Evolutionary conservation across 768 basidiomycete genomes (phyloP).

Genomic region (Sutorius australiensis): DNA sequence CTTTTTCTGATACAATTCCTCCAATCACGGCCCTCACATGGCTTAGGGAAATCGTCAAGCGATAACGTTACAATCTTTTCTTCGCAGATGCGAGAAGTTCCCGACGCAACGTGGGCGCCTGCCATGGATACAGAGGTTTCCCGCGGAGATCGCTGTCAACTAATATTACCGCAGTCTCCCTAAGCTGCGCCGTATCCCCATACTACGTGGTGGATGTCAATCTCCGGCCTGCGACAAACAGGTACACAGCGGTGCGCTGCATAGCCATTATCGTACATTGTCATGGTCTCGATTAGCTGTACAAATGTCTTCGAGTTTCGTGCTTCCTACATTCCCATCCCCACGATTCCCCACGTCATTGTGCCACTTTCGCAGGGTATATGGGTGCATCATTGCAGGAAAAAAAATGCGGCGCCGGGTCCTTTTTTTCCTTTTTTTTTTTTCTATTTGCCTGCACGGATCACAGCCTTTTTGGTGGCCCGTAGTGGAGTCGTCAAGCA

Average conservation of each 20-base stretch:
- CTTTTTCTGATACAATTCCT: conserved; percentile 2
- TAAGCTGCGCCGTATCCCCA: conserved; percentile 23
- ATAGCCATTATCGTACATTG: not conserved
- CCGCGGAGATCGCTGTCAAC: conserved; percentile 27
- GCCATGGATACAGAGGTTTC: conserved; percentile 29
- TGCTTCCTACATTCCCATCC: conserved; percentile 20
- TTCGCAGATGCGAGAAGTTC: conserved; percentile 17
- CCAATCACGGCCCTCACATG: conserved; percentile 11
- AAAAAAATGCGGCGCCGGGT: not conserved
- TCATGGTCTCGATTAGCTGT: not conserved
- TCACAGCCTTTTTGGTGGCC: conserved; percentile 3
- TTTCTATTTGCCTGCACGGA: not conserved
- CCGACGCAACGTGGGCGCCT: conserved; percentile 25
- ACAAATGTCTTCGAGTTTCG: not conserved
- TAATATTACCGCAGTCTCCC: conserved; percentile 10
- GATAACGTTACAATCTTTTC: conserved; percentile 22
- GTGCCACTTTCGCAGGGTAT: conserved; percentile 1
- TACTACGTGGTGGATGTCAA: conserved; percentile 10
- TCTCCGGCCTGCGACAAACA: conserved; percentile 20
- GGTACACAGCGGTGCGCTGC: conserved; percentile 2
- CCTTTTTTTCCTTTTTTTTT: not conserved
- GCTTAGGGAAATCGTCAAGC: conserved; percentile 11
- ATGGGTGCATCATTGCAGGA: not conserved
- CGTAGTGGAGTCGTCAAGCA: conserved; percentile 12
- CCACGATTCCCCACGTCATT: conserved; percentile 23